Evolutionary conservation across 163 green algal species (phyloP).

Genomic region (Chloroidium sp.): DNA sequence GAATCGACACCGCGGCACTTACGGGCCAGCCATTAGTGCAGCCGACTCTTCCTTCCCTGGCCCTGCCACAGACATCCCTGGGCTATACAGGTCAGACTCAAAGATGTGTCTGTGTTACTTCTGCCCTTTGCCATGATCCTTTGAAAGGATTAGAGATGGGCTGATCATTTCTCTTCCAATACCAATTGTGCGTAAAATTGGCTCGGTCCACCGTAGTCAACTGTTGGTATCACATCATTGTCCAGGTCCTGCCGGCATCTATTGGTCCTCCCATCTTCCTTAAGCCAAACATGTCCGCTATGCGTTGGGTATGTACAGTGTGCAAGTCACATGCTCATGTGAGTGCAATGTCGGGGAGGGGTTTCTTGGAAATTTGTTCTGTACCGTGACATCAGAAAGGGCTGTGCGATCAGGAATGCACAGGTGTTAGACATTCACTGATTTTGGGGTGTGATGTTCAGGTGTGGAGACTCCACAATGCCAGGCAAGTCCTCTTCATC

Average conservation of each 20-base stretch:
- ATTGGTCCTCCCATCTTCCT: too few species aligned
- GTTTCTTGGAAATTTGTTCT: too few species aligned
- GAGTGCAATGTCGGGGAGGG: background rate
- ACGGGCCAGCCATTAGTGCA: conserved; percentile 56
- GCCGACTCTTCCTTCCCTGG: conserved; percentile 45
- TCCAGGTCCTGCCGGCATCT: too few species aligned
- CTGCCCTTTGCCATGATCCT: background rate
- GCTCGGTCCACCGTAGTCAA: too few species aligned
- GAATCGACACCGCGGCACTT: conserved; percentile 58
- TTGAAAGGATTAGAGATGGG: too few species aligned
- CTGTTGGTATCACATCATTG: too few species aligned
- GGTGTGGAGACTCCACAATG: conserved; percentile 63
- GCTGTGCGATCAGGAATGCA: too few species aligned
- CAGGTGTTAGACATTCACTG: background rate
- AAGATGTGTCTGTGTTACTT: background rate
- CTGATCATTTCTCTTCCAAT: too few species aligned
- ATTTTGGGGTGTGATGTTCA: background rate
- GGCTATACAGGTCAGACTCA: conserved; percentile 27
- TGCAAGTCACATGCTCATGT: background rate
- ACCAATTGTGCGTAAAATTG: too few species aligned
- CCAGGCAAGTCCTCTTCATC: conserved; percentile 22
- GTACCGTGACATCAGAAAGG: too few species aligned
- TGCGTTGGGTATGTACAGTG: too few species aligned
- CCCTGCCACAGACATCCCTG: conserved; percentile 45
- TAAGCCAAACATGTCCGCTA: too few species aligned